Evolutionary conservation across 2,329 filamentous ascomycete genomes (phyloP).

Genomic region (Stemphylium vesicarium): DNA sequence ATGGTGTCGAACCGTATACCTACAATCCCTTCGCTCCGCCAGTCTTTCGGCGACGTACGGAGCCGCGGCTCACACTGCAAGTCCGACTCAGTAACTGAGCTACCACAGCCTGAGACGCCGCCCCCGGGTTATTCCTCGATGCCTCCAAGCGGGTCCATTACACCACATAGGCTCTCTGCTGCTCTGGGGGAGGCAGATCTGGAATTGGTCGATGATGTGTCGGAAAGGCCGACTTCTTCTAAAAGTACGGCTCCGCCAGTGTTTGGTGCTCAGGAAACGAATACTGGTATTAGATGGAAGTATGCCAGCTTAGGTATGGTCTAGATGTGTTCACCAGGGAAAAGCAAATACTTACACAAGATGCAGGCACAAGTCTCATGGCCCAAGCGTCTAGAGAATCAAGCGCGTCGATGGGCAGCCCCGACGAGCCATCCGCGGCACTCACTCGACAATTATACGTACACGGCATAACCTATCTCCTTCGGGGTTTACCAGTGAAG

Average conservation of each 20-base stretch:
- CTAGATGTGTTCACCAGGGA: background rate
- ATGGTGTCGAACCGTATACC: slow-evolving; percentile 61
- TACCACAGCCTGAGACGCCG: slow-evolving; percentile 39
- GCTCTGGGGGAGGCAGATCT: slow-evolving; percentile 28
- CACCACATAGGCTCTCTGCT: slow-evolving; percentile 23
- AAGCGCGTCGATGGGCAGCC: slow-evolving; percentile 35
- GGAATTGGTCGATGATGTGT: slow-evolving; percentile 32
- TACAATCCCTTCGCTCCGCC: slow-evolving; percentile 57
- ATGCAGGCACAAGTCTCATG: slow-evolving; percentile 56
- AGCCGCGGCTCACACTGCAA: slow-evolving; percentile 25
- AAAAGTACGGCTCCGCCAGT: slow-evolving; percentile 23
- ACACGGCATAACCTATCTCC: slow-evolving; percentile 67
- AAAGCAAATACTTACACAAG: slow-evolving; percentile 5
- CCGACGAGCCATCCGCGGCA: slow-evolving; percentile 45
- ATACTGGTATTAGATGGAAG: slow-evolving; percentile 57
- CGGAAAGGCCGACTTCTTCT: slow-evolving; percentile 34
- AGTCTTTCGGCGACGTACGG: slow-evolving; percentile 39
- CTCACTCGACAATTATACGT: slow-evolving; percentile 69
- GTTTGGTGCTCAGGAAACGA: slow-evolving; percentile 34
- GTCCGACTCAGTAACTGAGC: slow-evolving; percentile 23
- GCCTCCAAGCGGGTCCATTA: slow-evolving; percentile 31
- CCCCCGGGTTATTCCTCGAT: slow-evolving; percentile 47
- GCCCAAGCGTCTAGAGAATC: slow-evolving; percentile 55
- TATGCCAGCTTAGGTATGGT: slow-evolving; percentile 58
- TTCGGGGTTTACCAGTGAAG: slow-evolving; percentile 66